Evolutionary conservation across 441 rosid species (phyloP).

Genomic region (Euphorbia celastroides): DNA sequence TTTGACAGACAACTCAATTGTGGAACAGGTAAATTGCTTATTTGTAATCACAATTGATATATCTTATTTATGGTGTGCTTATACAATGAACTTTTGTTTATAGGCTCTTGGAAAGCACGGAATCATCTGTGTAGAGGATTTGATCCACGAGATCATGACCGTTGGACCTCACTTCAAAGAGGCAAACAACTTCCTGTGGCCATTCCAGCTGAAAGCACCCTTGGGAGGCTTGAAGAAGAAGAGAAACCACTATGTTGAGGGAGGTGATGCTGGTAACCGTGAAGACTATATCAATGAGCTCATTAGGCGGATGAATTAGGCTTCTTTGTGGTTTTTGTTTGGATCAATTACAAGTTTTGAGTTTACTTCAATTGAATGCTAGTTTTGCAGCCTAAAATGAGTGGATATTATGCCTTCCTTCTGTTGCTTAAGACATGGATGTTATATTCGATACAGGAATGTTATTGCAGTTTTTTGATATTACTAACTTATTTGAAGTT

Average conservation of each 20-base stretch:
- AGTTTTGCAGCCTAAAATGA: neutral
- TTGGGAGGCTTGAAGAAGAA: slow-evolving; percentile 67
- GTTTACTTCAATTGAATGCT: neutral
- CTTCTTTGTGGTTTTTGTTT: neutral
- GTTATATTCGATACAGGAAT: too few relatives aligned
- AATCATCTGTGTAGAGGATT: slow-evolving; percentile 58
- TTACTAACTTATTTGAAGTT: too few relatives aligned
- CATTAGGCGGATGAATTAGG: slow-evolving; percentile 65
- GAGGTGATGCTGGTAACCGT: slow-evolving; percentile 81
- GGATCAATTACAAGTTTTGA: slow-evolving; percentile 2
- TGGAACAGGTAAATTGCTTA: slow-evolving; percentile 46
- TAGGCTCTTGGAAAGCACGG: slow-evolving; percentile 60
- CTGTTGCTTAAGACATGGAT: too few relatives aligned
- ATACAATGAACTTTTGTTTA: neutral
- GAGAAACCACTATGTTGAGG: slow-evolving; percentile 79
- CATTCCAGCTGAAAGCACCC: slow-evolving; percentile 76
- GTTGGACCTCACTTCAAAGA: slow-evolving; percentile 81
- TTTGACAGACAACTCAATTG: slow-evolving; percentile 58
- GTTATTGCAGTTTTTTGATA: too few relatives aligned
- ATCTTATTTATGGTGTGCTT: neutral
- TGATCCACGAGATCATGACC: slow-evolving; percentile 69
- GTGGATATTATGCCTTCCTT: too few relatives aligned
- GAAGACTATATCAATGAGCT: slow-evolving; percentile 67
- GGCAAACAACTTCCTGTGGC: slow-evolving; percentile 79
- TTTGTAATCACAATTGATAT: neutral